Percentiles rank a stretch among this genome's conserved stretches.
Conservation (phyloP, 441 rosid species). For the Erodium trifolium region DNA sequence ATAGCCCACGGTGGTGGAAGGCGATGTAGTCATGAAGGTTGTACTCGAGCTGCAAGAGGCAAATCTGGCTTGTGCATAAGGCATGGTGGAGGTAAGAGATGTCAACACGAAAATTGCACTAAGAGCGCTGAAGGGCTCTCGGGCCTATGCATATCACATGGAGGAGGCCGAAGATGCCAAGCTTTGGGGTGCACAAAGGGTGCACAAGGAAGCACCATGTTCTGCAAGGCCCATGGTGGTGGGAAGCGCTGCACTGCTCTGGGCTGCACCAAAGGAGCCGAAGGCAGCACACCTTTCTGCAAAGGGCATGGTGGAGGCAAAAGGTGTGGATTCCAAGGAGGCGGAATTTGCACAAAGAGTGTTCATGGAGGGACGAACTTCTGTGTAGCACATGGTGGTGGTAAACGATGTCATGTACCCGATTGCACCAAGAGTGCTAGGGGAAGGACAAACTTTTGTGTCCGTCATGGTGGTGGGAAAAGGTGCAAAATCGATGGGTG, state of each 20-base stretch:
- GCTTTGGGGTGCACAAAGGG: constrained; percentile 74
- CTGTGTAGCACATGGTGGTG: constrained; percentile 97
- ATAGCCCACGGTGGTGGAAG: constrained; percentile 98
- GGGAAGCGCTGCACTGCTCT: constrained; percentile 78
- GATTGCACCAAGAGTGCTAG: constrained; percentile 95
- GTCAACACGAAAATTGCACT: constrained; percentile 81
- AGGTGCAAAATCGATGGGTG: constrained; percentile 80
- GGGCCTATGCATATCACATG: constrained; percentile 94
- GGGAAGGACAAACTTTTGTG: constrained; percentile 90
- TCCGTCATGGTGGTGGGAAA: constrained; percentile 96
- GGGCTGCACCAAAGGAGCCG: constrained; percentile 92
- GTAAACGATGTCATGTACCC: constrained; percentile 79
- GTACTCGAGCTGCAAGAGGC: constrained; percentile 92
- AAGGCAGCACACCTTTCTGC: constrained; percentile 94
- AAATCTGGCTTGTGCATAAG: constrained; percentile 91
- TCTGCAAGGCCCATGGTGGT: constrained; percentile 98
- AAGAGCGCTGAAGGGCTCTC: constrained; percentile 96
- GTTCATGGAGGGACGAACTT: constrained; percentile 97
- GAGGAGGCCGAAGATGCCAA: constrained; percentile 95
- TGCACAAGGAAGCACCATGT: constrained; percentile 94
- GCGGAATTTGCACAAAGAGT: constrained; percentile 78
- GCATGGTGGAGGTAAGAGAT: constrained; percentile 97
- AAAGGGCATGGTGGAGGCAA: constrained; percentile 99
- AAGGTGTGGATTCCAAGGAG: constrained; percentile 78
- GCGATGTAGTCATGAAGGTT: constrained; percentile 70